Conservation (phyloP, 108 stramenopile species). For the Cyclotella distinguenda region DNA sequence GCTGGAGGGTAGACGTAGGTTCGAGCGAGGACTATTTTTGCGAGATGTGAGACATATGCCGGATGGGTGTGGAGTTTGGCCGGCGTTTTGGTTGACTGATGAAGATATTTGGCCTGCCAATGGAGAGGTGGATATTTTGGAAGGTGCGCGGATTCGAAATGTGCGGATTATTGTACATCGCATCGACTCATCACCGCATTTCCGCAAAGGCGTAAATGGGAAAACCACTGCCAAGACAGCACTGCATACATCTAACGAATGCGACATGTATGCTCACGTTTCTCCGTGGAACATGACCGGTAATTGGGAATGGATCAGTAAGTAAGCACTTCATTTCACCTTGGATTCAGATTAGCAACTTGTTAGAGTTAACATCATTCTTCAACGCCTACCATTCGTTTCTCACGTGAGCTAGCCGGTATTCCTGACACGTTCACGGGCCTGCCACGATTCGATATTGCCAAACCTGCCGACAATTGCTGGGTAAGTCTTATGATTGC, state of each 20-base stretch:
- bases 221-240: constrained; percentile 52
- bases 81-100: constrained; percentile 55
- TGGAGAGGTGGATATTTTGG: constrained; percentile 57
- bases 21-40: constrained; percentile 83
- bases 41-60: constrained; percentile 62
- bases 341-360: background rate
- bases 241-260: constrained; percentile 53
- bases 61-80: constrained; percentile 55
- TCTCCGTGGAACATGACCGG: constrained; percentile 70
- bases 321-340: constrained; percentile 2
- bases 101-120: constrained; percentile 49
- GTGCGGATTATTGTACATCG: background rate
- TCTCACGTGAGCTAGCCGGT: constrained; percentile 44
- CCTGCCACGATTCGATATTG: constrained; percentile 51
- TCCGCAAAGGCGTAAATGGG: constrained; percentile 39
- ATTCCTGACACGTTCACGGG: constrained; percentile 75
- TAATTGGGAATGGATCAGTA: constrained; percentile 62
- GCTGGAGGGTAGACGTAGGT: constrained; percentile 74
- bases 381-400: background rate
- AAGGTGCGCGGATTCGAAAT: constrained; percentile 17
- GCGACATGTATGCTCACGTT: constrained; percentile 83
- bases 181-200: background rate
- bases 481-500: constrained; percentile 43
- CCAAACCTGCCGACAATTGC: constrained; percentile 73
- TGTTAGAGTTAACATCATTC: background rate